phyloP scores from a whole-genome alignment of 2,329 filamentous ascomycete species.

The Xylaria sp. region DNA sequence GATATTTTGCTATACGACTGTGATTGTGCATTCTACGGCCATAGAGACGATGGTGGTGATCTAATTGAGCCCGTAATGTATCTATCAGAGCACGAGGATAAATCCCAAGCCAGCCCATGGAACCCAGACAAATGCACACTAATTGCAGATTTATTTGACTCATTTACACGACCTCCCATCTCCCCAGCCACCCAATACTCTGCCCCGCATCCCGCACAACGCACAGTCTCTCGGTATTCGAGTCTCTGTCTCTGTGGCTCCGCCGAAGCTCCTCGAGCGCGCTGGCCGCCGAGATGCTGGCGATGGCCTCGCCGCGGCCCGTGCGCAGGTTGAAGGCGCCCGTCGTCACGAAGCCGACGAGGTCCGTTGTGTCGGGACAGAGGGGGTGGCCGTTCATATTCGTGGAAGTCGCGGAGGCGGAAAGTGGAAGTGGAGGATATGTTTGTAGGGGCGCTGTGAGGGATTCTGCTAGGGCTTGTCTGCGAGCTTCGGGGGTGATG shows the following conservation, averaged over 20 bases:
- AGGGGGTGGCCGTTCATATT: slow-evolving; percentile 67
- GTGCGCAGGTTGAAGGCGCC: background rate
- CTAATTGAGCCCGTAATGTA: too few species aligned
- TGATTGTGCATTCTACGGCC: too few species aligned
- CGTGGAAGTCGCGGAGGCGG: slow-evolving; percentile 43
- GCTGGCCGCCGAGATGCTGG: slow-evolving; percentile 69
- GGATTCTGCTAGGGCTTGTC: slow-evolving; percentile 59
- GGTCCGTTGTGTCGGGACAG: slow-evolving; percentile 78
- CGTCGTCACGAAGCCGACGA: slow-evolving; percentile 91
- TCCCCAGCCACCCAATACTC: slow-evolving; percentile 79
- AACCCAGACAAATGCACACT: background rate
- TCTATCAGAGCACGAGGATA: too few species aligned
- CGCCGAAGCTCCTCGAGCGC: slow-evolving; percentile 57
- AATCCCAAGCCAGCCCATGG: background rate
- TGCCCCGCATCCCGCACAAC: slow-evolving; percentile 86
- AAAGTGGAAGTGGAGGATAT: slow-evolving; percentile 50
- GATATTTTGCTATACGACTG: background rate
- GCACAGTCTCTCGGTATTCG: slow-evolving; percentile 66
- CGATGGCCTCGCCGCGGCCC: background rate
- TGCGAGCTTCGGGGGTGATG: slow-evolving; percentile 51
- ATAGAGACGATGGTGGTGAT: too few species aligned
- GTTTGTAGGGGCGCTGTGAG: slow-evolving; percentile 54
- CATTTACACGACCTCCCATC: slow-evolving; percentile 72
- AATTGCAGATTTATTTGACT: background rate
- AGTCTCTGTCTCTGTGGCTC: background rate